Percentiles rank a stretch among this genome's conserved stretches.
phyloP scores from a whole-genome alignment of 2,329 filamentous ascomycete species.

The Ambrosiella xylebori region DNA sequence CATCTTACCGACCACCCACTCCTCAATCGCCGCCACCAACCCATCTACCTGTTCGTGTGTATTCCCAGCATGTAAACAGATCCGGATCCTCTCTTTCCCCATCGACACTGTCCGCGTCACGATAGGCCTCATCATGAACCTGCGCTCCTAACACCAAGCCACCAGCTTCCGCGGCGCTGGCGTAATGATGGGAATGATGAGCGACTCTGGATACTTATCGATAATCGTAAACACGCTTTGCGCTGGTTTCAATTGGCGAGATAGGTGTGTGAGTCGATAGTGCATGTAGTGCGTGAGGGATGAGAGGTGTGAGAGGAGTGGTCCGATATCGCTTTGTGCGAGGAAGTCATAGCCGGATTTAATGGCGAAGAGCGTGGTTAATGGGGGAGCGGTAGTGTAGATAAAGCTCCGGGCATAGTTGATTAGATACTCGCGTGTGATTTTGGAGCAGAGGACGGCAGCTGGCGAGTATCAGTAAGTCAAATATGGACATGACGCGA shows the following conservation, averaged over 20 bases:
- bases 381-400: constrained; percentile 54
- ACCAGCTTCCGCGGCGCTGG: constrained; percentile 40
- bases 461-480: constrained; percentile 16
- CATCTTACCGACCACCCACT: constrained; percentile 25
- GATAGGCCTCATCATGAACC: constrained; percentile 46
- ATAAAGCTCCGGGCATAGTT: constrained; percentile 63
- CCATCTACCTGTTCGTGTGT: constrained; percentile 37
- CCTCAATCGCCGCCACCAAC: constrained; percentile 29
- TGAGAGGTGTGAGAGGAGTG: constrained; percentile 25
- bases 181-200: constrained; percentile 48
- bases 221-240: not conserved
- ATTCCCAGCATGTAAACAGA: constrained; percentile 54
- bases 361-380: constrained; percentile 42
- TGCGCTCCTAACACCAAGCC: constrained; percentile 37
- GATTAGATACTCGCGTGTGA: constrained; percentile 46
- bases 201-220: constrained; percentile 29
- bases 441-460: constrained; percentile 44
- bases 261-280: constrained; percentile 24
- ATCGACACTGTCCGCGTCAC: constrained; percentile 50
- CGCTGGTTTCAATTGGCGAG: constrained; percentile 17
- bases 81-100: constrained; percentile 44
- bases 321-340: constrained; percentile 28
- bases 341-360: constrained; percentile 40
- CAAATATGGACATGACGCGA: too few relatives aligned
- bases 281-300: constrained; percentile 29